Conservation (phyloP, 306 rosid genomes). For the Cicer yamashitae region DNA sequence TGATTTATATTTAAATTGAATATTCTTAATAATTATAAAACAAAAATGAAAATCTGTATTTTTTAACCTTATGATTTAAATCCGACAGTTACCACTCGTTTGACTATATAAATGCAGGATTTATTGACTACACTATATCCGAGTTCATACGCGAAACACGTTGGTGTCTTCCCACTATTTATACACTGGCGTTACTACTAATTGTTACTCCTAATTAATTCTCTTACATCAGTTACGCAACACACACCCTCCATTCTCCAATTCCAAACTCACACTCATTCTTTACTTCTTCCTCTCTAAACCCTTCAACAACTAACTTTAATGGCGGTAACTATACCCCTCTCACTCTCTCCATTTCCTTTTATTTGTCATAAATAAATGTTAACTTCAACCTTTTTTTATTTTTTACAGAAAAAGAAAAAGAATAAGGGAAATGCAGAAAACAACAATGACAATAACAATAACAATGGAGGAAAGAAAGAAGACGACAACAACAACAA, state of each 20-base stretch:
- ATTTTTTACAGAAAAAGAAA: slow-evolving; percentile 4
- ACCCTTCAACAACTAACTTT: not conserved
- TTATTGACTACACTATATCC: too few species aligned
- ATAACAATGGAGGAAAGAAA: not conserved
- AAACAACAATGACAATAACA: not conserved
- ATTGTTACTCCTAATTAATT: not conserved
- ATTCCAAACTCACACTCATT: not conserved
- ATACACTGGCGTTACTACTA: too few species aligned
- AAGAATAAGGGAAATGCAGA: not conserved
- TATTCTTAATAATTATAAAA: too few species aligned
- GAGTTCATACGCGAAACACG: too few species aligned
- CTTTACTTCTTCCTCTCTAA: not conserved
- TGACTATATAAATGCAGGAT: too few species aligned
- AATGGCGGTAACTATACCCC: not conserved
- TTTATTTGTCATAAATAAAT: not conserved
- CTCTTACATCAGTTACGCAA: not conserved
- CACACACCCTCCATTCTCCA: not conserved
- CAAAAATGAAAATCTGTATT: too few species aligned
- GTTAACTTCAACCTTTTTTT: not conserved
- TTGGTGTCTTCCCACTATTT: too few species aligned
- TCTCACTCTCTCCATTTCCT: not conserved
- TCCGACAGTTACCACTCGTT: too few species aligned
- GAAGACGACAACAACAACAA: not conserved
- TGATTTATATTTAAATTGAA: too few species aligned
- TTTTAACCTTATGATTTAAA: too few species aligned